Evolutionary conservation across 2,329 filamentous ascomycete species (phyloP), one percentile per base, ranked within the genome.

Genomic region (Ophiosphaerella korrae): DNA sequence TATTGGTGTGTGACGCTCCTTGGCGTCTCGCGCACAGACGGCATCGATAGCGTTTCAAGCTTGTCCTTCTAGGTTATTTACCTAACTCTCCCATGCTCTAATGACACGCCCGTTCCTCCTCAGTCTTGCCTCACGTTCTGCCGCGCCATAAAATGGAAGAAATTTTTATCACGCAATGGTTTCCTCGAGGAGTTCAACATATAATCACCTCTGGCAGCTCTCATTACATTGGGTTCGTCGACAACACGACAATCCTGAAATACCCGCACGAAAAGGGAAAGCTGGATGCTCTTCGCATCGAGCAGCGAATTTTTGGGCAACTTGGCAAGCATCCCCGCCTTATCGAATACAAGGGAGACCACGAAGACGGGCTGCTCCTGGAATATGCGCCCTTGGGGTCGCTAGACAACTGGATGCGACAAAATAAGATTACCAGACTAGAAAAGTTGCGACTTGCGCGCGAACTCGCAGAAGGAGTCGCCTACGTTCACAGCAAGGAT

Each of bases 381-480:
- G 52, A 58, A 50, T 58, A 50, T 37, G 35, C 42, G 34, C 48
- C 48, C 4, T 45, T 50, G 33, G 48, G 48, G 23, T 50, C 44
- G 18, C 23, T 58, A 13, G 48, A 55, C 31, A 45, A n/a, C 21
- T 50, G 52, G 34, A 43, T 58, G 38, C 23, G n/a, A 23, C 33
- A 43, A 11, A 44, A 43, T 14, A 13, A 40, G 13, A 11, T 43
- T 8, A 32, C 33, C 9, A 37, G 14, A 11, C 2, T 42, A 23
- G 39, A 55, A 14, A 48, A 37, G 35, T 12, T 52, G 8, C 13
- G 39, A 29, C 40, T 38, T n/a, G 47, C 51, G 16, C 18, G 21
- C 31, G 37, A 58, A 38, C 37, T 48, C 32, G 52, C 52, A 38
- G 55, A 58, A 42, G 55, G 48, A 13, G 14, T 58, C 35, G 52